Percentiles rank a stretch among this genome's conserved stretches.
phyloP scores from a whole-genome alignment of 768 basidiomycete species.

The Leccinum aurantiacum region DNA sequence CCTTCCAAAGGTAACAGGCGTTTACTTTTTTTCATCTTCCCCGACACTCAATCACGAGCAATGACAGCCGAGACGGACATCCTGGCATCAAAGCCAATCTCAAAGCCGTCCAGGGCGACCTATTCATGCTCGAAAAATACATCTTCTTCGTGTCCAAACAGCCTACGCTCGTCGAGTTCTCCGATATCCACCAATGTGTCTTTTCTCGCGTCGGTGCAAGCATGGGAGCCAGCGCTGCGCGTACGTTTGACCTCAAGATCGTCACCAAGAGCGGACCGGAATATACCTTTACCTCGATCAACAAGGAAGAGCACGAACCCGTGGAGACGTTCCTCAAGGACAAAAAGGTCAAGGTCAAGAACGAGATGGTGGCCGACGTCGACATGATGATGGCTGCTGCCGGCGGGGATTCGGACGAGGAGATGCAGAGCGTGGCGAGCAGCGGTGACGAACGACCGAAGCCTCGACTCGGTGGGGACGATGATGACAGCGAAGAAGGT shows the following conservation, averaged over 20 bases:
- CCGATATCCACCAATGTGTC: conserved; percentile 84
- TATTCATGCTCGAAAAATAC: conserved; percentile 97
- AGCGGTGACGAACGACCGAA: conserved; percentile 63
- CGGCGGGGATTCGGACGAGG: conserved; percentile 71
- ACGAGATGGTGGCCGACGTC: conserved; percentile 90
- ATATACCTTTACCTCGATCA: conserved; percentile 88
- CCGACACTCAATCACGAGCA: background rate
- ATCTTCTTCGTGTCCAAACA: conserved; percentile 98
- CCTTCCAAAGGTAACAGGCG: conserved; percentile 74
- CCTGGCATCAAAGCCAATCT: conserved; percentile 97
- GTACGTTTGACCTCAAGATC: conserved; percentile 92
- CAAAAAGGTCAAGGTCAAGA: conserved; percentile 93
- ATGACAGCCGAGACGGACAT: conserved; percentile 75
- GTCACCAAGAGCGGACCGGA: conserved; percentile 83
- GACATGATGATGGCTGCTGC: conserved; percentile 69
- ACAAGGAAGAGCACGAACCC: conserved; percentile 91
- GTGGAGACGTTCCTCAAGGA: conserved; percentile 83
- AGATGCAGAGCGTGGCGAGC: conserved; percentile 79
- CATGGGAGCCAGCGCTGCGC: conserved; percentile 77
- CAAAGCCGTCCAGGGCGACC: conserved; percentile 94
- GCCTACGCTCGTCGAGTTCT: conserved; percentile 85
- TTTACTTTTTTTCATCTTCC: background rate
- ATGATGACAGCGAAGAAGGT: conserved; percentile 81
- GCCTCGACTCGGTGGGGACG: conserved; percentile 47
- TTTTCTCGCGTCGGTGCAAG: conserved; percentile 93